These are phyloP conservation scores for Allium cepa DNA, from an alignment of 106 monocot genomes.

Conservation along the genomic window DNA sequence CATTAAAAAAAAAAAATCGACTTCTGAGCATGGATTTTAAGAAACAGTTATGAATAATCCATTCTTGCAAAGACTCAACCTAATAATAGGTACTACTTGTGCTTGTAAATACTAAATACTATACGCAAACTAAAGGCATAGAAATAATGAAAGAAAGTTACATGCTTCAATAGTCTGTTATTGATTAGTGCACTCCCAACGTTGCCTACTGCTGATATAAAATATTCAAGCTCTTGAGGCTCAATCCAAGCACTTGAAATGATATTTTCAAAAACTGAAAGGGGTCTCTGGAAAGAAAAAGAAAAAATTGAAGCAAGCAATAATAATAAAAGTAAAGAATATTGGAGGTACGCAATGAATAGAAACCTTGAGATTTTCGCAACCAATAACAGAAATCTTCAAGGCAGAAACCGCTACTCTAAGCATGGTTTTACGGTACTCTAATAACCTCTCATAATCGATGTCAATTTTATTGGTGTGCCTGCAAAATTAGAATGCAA, in stretches of 20 bases:
- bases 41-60: neutral
- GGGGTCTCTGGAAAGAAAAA: constrained; percentile 38
- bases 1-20: too few relatives aligned
- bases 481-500: constrained; percentile 9
- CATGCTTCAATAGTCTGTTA: constrained; percentile 37
- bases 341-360: constrained; percentile 1
- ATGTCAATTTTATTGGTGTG: constrained; percentile 15
- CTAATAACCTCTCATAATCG: constrained; percentile 21
- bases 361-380: constrained; percentile 25
- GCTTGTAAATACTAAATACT: neutral
- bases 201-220: constrained; percentile 41
- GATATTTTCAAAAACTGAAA: constrained; percentile 19
- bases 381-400: constrained; percentile 29
- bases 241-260: constrained; percentile 53
- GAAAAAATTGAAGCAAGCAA: constrained; percentile 4
- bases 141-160: neutral
- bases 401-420: constrained; percentile 33
- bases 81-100: neutral
- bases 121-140: neutral
- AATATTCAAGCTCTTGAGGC: constrained; percentile 50
- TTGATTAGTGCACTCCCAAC: constrained; percentile 43
- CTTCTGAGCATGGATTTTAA: too few relatives aligned
- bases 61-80: neutral
- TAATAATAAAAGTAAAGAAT: neutral
- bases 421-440: constrained; percentile 33